Conservation (phyloP, 2,329 filamentous ascomycete species). For the Nothopassalora personata region DNA sequence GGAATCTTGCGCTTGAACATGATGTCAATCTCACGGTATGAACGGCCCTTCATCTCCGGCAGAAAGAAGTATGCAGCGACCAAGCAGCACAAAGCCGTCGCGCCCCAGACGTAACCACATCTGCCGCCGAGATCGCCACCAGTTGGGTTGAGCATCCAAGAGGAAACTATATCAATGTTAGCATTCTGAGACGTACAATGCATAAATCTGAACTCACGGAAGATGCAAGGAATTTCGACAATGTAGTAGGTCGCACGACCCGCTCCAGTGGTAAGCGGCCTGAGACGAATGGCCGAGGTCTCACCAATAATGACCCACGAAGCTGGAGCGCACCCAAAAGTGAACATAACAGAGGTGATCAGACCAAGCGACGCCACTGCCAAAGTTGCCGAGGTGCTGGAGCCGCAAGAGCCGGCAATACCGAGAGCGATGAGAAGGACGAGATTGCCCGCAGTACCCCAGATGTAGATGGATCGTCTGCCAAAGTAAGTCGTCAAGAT, state of each 20-base stretch:
- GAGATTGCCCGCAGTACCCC: constrained; percentile 52
- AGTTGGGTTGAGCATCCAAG: constrained; percentile 35
- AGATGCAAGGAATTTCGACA: constrained; percentile 62
- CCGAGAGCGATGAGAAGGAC: constrained; percentile 54
- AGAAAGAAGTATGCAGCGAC: constrained; percentile 46
- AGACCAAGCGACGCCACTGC: constrained; percentile 60
- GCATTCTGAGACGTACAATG: not conserved
- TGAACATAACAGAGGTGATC: constrained; percentile 62
- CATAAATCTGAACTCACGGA: constrained; percentile 36
- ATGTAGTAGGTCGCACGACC: constrained; percentile 61
- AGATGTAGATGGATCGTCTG: constrained; percentile 60
- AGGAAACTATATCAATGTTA: not conserved
- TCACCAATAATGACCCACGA: constrained; percentile 65
- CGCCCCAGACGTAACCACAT: constrained; percentile 57
- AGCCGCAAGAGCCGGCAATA: constrained; percentile 51
- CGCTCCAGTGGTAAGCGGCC: constrained; percentile 60
- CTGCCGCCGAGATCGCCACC: constrained; percentile 41
- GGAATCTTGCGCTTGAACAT: constrained; percentile 51
- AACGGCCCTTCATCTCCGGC: constrained; percentile 54
- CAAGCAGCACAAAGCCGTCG: constrained; percentile 53
- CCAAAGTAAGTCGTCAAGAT: constrained; percentile 59
- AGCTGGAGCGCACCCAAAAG: constrained; percentile 56
- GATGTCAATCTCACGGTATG: constrained; percentile 59
- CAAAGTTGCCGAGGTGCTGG: constrained; percentile 35
- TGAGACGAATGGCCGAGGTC: constrained; percentile 59